These are phyloP conservation scores for Cryphonectria carpinicola DNA, from an alignment of 2,329 filamentous ascomycete species.

Conservation along the genomic window DNA sequence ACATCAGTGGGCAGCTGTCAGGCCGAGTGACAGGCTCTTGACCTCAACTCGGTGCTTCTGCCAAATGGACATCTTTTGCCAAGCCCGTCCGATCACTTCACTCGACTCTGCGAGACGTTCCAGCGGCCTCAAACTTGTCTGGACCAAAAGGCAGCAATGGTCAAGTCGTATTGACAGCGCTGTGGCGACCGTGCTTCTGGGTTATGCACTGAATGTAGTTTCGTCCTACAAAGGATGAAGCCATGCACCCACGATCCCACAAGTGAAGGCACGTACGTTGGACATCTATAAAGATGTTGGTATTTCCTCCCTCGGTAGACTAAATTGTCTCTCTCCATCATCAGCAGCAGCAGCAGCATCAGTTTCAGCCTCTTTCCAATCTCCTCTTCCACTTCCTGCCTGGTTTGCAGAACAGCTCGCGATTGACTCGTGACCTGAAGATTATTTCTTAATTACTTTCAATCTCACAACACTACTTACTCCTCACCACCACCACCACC, in stretches of 20 bases:
- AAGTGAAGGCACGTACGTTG: neutral
- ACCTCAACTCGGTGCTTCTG: neutral
- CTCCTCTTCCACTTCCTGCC: slow-evolving; percentile 21
- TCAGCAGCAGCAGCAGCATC: slow-evolving; percentile 27
- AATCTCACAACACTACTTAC: slow-evolving; percentile 2
- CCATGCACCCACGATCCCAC: neutral
- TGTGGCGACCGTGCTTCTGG: neutral
- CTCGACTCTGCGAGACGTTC: slow-evolving; percentile 20
- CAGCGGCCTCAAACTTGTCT: slow-evolving; percentile 23
- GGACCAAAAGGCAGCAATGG: slow-evolving; percentile 7
- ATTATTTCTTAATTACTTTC: slow-evolving; percentile 7
- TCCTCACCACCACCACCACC: slow-evolving; percentile 8
- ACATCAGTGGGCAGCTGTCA: neutral
- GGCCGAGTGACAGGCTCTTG: slow-evolving; percentile 4
- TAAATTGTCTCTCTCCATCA: slow-evolving; percentile 12
- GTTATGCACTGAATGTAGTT: neutral
- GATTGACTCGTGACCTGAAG: slow-evolving; percentile 24
- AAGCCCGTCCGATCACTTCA: slow-evolving; percentile 23
- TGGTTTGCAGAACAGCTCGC: slow-evolving; percentile 27
- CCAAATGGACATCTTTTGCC: neutral
- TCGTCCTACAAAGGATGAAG: neutral
- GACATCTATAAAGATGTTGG: slow-evolving; percentile 20
- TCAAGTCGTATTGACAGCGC: neutral
- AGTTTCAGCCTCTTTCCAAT: slow-evolving; percentile 15
- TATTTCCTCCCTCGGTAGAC: neutral